Conservation (phyloP, 2,329 filamentous ascomycete species). For the Cladosporium phlei region DNA sequence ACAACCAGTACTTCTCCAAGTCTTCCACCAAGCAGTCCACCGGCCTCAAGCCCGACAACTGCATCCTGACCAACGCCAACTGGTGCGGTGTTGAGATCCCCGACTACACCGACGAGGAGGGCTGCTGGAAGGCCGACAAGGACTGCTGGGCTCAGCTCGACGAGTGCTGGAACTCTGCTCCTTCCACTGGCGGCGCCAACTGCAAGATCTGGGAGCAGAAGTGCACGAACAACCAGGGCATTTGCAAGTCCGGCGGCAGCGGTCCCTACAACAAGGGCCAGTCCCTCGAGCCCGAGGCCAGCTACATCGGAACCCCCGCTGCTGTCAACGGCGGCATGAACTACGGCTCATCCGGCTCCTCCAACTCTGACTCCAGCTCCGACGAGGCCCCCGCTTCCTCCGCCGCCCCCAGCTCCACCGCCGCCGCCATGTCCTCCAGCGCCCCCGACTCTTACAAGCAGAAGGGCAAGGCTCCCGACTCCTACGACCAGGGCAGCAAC, state of each 20-base stretch:
- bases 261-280: constrained; percentile 48
- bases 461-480: constrained; percentile 2
- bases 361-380: neutral
- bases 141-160: constrained; percentile 53
- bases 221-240: constrained; percentile 47
- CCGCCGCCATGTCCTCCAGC: constrained; percentile 5
- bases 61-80: constrained; percentile 64
- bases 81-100: constrained; percentile 64
- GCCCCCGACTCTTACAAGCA: constrained; percentile 9
- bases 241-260: constrained; percentile 36
- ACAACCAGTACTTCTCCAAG: constrained; percentile 19
- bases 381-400: constrained; percentile 1
- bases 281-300: constrained; percentile 28
- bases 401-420: constrained; percentile 6
- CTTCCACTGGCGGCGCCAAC: constrained; percentile 49
- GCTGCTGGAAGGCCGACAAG: constrained; percentile 20
- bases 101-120: constrained; percentile 46
- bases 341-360: neutral
- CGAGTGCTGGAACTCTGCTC: constrained; percentile 57
- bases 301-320: constrained; percentile 8
- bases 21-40: constrained; percentile 32
- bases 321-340: constrained; percentile 4
- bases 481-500: neutral
- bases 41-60: constrained; percentile 52
- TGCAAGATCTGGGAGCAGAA: constrained; percentile 61